Evolutionary conservation across 2,329 filamentous ascomycete species (phyloP).

Genomic region (Bipolaris oryzae): DNA sequence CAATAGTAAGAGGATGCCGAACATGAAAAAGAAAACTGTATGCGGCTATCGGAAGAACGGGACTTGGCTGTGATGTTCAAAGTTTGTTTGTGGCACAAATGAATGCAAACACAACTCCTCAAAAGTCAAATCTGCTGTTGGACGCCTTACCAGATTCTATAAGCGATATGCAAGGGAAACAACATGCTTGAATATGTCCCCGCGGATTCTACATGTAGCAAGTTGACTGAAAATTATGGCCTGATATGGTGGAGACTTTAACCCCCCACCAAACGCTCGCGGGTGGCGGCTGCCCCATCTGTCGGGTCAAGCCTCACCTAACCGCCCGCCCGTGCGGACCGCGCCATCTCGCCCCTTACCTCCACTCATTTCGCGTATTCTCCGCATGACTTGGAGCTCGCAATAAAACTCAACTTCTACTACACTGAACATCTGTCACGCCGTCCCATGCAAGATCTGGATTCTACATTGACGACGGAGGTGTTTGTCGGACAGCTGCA

Average conservation of each 20-base stretch:
- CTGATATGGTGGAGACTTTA: background rate
- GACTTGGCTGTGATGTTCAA: background rate
- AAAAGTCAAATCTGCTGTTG: background rate
- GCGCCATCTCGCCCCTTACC: background rate
- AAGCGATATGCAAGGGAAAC: background rate
- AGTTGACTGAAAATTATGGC: background rate
- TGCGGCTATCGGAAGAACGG: background rate
- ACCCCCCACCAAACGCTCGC: no score
- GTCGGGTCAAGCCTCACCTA: background rate
- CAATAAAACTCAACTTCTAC: background rate
- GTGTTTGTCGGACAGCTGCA: background rate
- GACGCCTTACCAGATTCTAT: background rate
- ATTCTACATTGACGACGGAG: background rate
- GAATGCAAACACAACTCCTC: background rate
- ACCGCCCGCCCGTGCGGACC: background rate
- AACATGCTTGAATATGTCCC: background rate
- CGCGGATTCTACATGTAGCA: background rate
- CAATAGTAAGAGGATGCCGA: background rate
- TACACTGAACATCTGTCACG: background rate
- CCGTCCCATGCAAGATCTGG: background rate
- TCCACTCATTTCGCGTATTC: background rate
- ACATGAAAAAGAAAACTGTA: background rate
- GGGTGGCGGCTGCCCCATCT: background rate
- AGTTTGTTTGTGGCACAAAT: background rate
- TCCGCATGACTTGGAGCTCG: background rate